A percentile compares a stretch with the other conserved stretches of the same genome.
These are phyloP conservation scores for Orbilia javanica DNA, from an alignment of 2,329 filamentous ascomycete species.

Conservation along the genomic window DNA sequence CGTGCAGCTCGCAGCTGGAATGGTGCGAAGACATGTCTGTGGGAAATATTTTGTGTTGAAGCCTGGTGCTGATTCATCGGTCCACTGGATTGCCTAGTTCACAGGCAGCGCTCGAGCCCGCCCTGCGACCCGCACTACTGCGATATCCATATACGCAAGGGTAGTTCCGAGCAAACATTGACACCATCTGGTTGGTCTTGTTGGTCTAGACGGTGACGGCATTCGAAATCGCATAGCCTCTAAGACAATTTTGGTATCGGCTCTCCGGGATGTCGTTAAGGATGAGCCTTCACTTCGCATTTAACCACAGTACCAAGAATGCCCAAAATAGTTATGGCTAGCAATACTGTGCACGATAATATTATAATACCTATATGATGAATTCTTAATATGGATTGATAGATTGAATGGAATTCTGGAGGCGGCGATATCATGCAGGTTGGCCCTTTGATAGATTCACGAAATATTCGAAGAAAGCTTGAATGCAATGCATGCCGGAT, in stretches of 20 bases:
- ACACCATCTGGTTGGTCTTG: constrained; percentile 1
- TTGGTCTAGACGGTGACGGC: constrained; percentile 1
- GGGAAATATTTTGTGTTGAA: constrained; percentile 53
- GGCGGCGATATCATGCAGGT: not conserved
- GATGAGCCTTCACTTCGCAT: not conserved
- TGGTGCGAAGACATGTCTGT: not conserved
- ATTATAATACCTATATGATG: too few relatives aligned
- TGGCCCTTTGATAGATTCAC: not conserved
- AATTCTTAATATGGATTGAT: too few relatives aligned
- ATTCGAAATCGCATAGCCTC: constrained; percentile 20
- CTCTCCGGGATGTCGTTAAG: constrained; percentile 4
- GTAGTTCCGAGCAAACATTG: constrained; percentile 12
- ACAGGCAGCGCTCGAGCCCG: constrained; percentile 43
- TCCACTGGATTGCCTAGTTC: constrained; percentile 35
- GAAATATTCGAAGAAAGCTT: not conserved
- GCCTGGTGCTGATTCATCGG: constrained; percentile 35
- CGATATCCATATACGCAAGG: constrained; percentile 25
- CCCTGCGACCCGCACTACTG: constrained; percentile 30
- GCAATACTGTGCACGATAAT: not conserved
- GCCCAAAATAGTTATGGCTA: not conserved
- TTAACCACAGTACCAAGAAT: not conserved
- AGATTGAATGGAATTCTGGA: not conserved
- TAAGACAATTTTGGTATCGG: not conserved
- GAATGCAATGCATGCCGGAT: not conserved
- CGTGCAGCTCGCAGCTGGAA: constrained; percentile 14